These are phyloP conservation scores for Ceratocystis cacaofunesta DNA, from an alignment of 2,329 filamentous ascomycete species.

Conservation along the genomic window DNA sequence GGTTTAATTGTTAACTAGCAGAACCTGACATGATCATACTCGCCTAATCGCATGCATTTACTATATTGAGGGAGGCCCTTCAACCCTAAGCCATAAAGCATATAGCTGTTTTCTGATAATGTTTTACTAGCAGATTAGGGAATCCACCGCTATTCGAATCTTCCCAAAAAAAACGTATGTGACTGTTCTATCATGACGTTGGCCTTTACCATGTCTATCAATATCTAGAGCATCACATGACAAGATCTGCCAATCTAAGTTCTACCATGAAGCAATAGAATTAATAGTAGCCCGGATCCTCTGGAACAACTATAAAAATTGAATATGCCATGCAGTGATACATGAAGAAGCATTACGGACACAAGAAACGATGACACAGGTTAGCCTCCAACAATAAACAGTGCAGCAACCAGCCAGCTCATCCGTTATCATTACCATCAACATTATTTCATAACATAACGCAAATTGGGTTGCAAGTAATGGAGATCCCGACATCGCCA, in stretches of 20 bases:
- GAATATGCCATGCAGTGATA: too few species aligned
- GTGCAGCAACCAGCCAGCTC: background rate
- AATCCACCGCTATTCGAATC: background rate
- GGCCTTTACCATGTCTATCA: too few species aligned
- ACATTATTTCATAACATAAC: background rate
- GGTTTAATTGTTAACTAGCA: background rate
- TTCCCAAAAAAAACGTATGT: too few species aligned
- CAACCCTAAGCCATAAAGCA: background rate
- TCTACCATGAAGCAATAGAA: too few species aligned
- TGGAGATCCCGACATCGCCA: background rate
- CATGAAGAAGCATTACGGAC: too few species aligned
- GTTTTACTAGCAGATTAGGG: too few species aligned
- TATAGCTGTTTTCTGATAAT: too few species aligned
- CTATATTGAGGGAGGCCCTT: background rate
- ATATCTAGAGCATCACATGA: too few species aligned
- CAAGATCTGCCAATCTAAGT: too few species aligned
- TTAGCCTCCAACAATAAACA: background rate
- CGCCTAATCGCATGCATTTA: background rate
- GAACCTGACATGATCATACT: background rate
- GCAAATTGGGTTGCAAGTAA: background rate
- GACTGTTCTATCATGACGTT: too few species aligned
- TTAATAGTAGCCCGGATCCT: too few species aligned
- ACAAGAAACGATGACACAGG: background rate
- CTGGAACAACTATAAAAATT: too few species aligned
- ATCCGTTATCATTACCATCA: constrained; percentile 2